Evolutionary conservation across 805 yeast genomes (phyloP).

Genomic region (Spathaspora arborariae): DNA sequence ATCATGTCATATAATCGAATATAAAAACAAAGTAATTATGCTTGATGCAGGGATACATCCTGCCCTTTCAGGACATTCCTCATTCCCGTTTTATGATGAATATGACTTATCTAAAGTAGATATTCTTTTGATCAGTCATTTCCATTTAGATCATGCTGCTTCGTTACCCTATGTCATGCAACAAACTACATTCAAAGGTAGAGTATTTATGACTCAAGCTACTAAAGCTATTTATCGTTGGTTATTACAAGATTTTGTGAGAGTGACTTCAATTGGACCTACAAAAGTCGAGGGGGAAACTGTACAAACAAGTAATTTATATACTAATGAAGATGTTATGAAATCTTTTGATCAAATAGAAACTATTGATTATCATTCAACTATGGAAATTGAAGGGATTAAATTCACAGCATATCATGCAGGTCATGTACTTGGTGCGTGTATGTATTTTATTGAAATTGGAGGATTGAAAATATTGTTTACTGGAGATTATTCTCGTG

Average conservation of each 20-base stretch:
- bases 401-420: conserved; percentile 98
- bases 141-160: conserved; percentile 98
- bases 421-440: conserved; percentile 99
- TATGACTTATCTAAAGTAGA: conserved; percentile 88
- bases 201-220: conserved; percentile 99
- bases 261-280: conserved; percentile 67
- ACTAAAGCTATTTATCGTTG: conserved; percentile 97
- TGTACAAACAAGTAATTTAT: conserved; percentile 51
- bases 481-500: conserved; percentile 97
- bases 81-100: conserved; percentile 93
- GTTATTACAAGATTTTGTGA: conserved; percentile 89
- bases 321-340: conserved; percentile 86
- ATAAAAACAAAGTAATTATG: conserved; percentile 94
- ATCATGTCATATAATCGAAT: conserved; percentile 88
- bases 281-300: conserved; percentile 49
- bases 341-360: conserved; percentile 88
- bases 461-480: conserved; percentile 86
- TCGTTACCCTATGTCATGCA: conserved; percentile 97
- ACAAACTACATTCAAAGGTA: conserved; percentile 88
- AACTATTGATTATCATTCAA: conserved; percentile 92
- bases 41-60: conserved; percentile 98
- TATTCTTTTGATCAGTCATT: conserved; percentile 82
- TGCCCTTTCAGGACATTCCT: conserved; percentile 82
- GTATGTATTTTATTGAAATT: conserved; percentile 93
- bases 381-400: conserved; percentile 90